These are phyloP conservation scores for Cenchrus americanus DNA, from an alignment of 176 grass and related monocot genomes.

Conservation along the genomic window DNA sequence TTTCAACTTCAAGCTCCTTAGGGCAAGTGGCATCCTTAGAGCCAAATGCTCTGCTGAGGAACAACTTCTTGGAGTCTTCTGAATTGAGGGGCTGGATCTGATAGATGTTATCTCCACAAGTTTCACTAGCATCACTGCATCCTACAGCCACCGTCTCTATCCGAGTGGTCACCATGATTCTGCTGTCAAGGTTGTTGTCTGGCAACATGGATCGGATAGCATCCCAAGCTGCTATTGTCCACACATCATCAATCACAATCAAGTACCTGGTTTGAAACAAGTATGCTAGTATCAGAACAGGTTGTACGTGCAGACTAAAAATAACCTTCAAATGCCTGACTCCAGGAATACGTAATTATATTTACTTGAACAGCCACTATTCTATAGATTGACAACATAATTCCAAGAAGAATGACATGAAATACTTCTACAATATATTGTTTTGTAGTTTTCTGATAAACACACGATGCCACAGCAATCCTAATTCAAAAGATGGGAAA, in stretches of 20 bases:
- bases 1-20: fast-evolving
- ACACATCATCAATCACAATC: conserved; percentile 35
- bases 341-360: no score
- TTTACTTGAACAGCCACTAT: no score
- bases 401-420: no score
- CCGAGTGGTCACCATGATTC: conserved; percentile 33
- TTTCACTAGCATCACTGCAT: background rate
- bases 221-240: background rate
- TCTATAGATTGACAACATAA: no score
- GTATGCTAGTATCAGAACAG: no score
- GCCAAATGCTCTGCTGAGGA: conserved; percentile 3
- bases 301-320: no score
- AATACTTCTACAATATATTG: no score
- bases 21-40: background rate
- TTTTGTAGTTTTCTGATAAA: no score
- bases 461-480: no score
- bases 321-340: no score
- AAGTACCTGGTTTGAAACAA: conserved; percentile 12
- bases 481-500: no score
- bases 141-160: background rate
- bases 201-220: background rate
- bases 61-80: background rate
- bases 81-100: fast-evolving
- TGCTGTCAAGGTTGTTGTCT: background rate
- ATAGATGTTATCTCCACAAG: background rate